Evolutionary conservation across 371 early-diverging fungal genomes (phyloP).

Genomic region (Mortierella sp.): DNA sequence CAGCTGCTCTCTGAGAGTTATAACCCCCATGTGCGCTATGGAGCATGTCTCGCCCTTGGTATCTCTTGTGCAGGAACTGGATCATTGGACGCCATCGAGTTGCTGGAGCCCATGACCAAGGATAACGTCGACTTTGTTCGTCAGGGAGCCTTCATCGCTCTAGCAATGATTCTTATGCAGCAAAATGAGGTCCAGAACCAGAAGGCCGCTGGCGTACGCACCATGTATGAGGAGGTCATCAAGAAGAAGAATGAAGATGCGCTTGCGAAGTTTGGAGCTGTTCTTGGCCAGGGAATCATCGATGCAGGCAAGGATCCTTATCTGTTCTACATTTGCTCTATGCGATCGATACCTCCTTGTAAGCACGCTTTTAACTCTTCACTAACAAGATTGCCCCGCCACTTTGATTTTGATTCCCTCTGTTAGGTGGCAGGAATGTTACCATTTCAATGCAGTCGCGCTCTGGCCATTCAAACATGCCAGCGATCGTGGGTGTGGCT

Average conservation of each 20-base stretch:
- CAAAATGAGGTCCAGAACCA: slow-evolving; percentile 88
- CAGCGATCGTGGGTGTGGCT: slow-evolving; percentile 96
- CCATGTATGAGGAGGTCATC: slow-evolving; percentile 90
- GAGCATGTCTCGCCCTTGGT: slow-evolving; percentile 97
- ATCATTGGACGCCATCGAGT: slow-evolving; percentile 88
- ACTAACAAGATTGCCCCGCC: no score
- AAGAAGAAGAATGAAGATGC: slow-evolving; percentile 93
- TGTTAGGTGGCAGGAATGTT: slow-evolving; percentile 93
- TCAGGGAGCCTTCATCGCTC: slow-evolving; percentile 98
- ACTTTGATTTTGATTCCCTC: background rate
- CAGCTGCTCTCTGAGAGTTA: slow-evolving; percentile 98
- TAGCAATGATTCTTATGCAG: slow-evolving; percentile 98
- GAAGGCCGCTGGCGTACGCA: slow-evolving; percentile 81
- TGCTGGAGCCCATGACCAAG: slow-evolving; percentile 98
- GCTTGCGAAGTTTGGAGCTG: slow-evolving; percentile 98
- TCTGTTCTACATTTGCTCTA: slow-evolving; percentile 5
- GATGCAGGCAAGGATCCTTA: slow-evolving; percentile 89
- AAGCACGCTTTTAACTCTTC: no score
- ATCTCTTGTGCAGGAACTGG: slow-evolving; percentile 98
- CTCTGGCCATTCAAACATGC: slow-evolving; percentile 91
- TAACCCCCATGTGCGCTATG: slow-evolving; percentile 98
- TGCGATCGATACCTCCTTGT: slow-evolving; percentile 2
- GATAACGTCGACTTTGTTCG: slow-evolving; percentile 98
- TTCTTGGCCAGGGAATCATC: slow-evolving; percentile 97
- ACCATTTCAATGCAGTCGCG: slow-evolving; percentile 92